Percentiles rank a stretch among this genome's conserved stretches.
These are phyloP conservation scores for Pythium rishiriense DNA, from an alignment of 352 stramenopile species.

Conservation along the genomic window DNA sequence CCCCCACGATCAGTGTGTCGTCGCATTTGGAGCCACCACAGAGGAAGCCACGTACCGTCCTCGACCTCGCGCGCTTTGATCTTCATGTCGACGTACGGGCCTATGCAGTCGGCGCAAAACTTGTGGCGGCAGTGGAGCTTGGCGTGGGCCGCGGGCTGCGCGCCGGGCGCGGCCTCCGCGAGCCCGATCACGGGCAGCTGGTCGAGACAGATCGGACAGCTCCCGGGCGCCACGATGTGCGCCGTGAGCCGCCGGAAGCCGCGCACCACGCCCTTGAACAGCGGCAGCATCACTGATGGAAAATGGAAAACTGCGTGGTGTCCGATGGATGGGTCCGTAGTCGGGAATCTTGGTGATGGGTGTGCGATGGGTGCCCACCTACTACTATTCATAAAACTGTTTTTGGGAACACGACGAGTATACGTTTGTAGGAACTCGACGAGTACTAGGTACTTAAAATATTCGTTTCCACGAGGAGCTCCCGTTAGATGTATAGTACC, in stretches of 20 bases:
- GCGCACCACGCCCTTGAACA: conserved; percentile 52
- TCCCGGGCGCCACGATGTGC: conserved; percentile 38
- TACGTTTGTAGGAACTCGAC: too few species aligned
- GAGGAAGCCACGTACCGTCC: conserved; percentile 49
- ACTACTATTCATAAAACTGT: too few species aligned
- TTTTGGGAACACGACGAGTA: neutral
- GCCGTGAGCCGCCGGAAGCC: conserved; percentile 51
- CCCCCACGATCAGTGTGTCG: neutral
- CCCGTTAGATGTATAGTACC: conserved; percentile 2
- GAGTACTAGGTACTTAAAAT: too few species aligned
- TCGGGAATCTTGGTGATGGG: neutral
- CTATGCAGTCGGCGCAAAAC: conserved; percentile 56
- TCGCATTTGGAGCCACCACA: neutral
- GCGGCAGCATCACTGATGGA: conserved; percentile 15
- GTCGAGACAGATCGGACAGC: conserved; percentile 69
- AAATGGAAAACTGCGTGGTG: neutral
- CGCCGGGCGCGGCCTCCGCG: conserved; percentile 30
- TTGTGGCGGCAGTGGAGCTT: conserved; percentile 59
- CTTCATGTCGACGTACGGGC: conserved; percentile 60
- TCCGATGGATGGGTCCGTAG: too few species aligned
- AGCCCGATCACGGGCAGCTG: conserved; percentile 43
- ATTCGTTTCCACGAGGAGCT: too few species aligned
- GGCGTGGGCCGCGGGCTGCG: conserved; percentile 28
- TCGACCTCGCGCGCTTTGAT: conserved; percentile 59
- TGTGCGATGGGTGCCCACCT: neutral